Base-by-base conservation (phyloP, 2,329 filamentous ascomycete genomes). In the Fusarium piperis region DNA sequence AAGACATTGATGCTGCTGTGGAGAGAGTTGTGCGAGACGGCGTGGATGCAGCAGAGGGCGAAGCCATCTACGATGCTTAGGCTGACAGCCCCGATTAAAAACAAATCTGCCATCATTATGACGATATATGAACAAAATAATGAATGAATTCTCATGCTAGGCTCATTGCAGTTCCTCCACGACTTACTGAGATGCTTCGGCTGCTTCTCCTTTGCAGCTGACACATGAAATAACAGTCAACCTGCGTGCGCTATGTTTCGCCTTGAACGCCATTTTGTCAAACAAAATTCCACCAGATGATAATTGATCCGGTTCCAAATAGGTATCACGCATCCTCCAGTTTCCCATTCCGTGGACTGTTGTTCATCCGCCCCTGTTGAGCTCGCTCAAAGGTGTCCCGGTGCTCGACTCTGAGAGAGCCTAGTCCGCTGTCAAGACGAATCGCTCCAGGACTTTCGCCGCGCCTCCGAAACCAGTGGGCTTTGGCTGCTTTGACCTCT, bases 41-140 rank as follows among this genome's bases (percentile, higher is more conserved):
- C 1, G 81, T 89, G 3, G 82, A 90, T 76, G 80, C 81, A 56
- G 82, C 85, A 0, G 87, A 89, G 75, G 89, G 87, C 0, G 89
- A 90, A 74, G 78, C 76, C 6, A 75, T 84, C 11, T 79, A 79
- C 61, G 61, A 68, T 8, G 67, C 67, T 11, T 76, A 74, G 62
- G 16, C 35, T 38, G 12, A 13, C 62, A 32, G 20, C 6, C 28
- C 20, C 18, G 13, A 3, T 58, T 16, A 15, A 26, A 23, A 26
- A 13, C 28, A 36, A 30, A 5, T 9, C 2, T n/a, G 12, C 16
- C 15, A 15, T 26, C 1, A 30, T 52, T 12, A 56, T 23, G 12
- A 13, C 11, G 12, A 36, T 33, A 15, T 26, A 20, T 52, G 30
- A 55, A 33, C 46, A 15, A 7, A 32, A 59, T 11, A 10, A 32